These are phyloP conservation scores for Backusella australiensis DNA, from an alignment of 192 early-diverging fungal species.

Conservation along the genomic window DNA sequence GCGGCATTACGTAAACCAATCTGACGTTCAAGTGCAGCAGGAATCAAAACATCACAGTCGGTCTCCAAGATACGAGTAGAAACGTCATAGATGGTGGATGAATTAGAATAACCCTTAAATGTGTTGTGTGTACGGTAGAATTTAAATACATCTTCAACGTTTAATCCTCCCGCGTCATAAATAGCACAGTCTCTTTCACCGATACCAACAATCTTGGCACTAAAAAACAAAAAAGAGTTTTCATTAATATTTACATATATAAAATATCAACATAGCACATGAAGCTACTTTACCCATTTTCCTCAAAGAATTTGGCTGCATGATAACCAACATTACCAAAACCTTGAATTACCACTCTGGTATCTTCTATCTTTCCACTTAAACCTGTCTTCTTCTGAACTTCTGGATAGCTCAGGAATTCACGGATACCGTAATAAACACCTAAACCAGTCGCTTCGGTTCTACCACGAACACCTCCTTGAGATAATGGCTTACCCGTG, in stretches of 20 bases:
- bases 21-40: slow-evolving; percentile 79
- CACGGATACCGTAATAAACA: slow-evolving; percentile 76
- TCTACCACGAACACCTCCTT: slow-evolving; percentile 80
- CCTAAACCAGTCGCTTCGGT: slow-evolving; percentile 82
- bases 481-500: slow-evolving; percentile 77
- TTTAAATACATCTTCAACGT: slow-evolving; percentile 63
- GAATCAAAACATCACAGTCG: slow-evolving; percentile 79
- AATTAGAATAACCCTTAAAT: slow-evolving; percentile 60
- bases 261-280: neutral
- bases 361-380: slow-evolving; percentile 55
- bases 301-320: slow-evolving; percentile 78
- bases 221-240: slow-evolving; percentile 11
- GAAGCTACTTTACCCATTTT: slow-evolving; percentile 46
- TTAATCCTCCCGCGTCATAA: slow-evolving; percentile 59
- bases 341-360: slow-evolving; percentile 72
- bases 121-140: slow-evolving; percentile 61
- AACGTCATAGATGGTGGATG: slow-evolving; percentile 57
- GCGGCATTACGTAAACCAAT: slow-evolving; percentile 70
- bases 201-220: slow-evolving; percentile 74
- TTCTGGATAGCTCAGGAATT: slow-evolving; percentile 76
- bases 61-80: slow-evolving; percentile 56
- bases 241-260: neutral
- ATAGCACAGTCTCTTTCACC: slow-evolving; percentile 67
- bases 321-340: slow-evolving; percentile 87
- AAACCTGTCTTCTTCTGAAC: slow-evolving; percentile 69